Base-by-base conservation (phyloP, 2,329 filamentous ascomycete genomes). In the Aurifilum marmelostoma region DNA sequence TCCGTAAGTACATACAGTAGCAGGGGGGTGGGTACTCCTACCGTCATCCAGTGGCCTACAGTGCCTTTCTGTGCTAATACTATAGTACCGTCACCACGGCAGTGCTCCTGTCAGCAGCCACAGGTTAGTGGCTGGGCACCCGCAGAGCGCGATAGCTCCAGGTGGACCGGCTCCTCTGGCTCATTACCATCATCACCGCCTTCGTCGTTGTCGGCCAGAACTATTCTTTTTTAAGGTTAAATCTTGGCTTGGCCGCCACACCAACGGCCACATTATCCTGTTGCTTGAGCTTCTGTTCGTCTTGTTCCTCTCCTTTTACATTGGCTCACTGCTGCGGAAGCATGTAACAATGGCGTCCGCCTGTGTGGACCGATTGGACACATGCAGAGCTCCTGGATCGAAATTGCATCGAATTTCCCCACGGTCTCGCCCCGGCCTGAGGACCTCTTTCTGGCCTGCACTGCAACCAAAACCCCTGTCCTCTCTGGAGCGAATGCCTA, bases 321-420 rank as follows among this genome's bases (percentile, higher is more conserved):
- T 43, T 43, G 41, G 41, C 16, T 18, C 16, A 43, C 6, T 43
- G 41, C 43, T 21, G 18, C 18, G 43, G 6, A 16, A 43, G 41
- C 41, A n/a, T 43, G 41, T 43, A 12, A 43, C 41, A 6, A 16
- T 47, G 7, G 43, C 21, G 43, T n/a, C 21, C 21, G 43, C n/a
- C 43, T n/a, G 43, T 47, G 43, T 37, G 34, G 56, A 37, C 29
- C 32, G 16, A 37, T 11, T 12, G 12, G 12, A 12, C n/a, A n/a
- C 8, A 62, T 62, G 59, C 59, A 43, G 27, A 3, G 59, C 59
- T 37, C 59, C 59, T 62, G 37, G n/a, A 62, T 24, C 21, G 59
- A 62, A 62, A 62, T 62, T 39, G 5, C n/a, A 11, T 21, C 27
- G 14, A 24, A 27, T 56, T 16, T 21, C 39, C 29, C n/a, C 29